Base-by-base conservation (phyloP, 441 rosid species). In the Hura crepitans region DNA sequence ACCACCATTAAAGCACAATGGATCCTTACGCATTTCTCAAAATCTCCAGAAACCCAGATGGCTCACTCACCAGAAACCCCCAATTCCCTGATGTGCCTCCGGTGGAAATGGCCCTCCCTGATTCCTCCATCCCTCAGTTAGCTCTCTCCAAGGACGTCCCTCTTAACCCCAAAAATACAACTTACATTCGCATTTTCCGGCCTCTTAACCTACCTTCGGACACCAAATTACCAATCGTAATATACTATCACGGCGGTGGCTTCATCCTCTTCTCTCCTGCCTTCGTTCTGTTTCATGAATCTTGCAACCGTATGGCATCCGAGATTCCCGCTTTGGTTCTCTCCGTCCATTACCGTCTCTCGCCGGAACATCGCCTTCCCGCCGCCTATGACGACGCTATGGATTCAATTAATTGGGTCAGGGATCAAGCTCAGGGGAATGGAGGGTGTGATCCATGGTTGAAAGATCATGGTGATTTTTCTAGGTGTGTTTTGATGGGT, bases 361-460 rank as follows among this genome's bases (percentile, higher is more conserved):
- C 87, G 17, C 97, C 96, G 4, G 97, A 92, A 46, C 85, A 90
- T 79, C 89, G 92, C 73, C 98, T 92, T 67, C 98, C 97, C 0
- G 92, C 91, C 2, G 96, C 97, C 18, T 93, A 87, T 80, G 90
- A 87, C 0, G 98, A 91, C 62, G 92, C 88, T 22, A 59, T 84
- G 49, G 91, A 88, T 8, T 77, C 97, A 1, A 75, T 93, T 72
- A 46, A 25, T 65, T 93, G 98, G 98, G 80, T 87, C 69, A 82
- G 83, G 6, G 74, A 81, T 27, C 92, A 85, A 75, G 92, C 85
- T 6, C 25, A 68, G 15, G 80, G 18, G 6, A 60, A 30, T 65
- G 53, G 39, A 68, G 80, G 63, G 7, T 74, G 80, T 13, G 93
- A 89, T 58, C 70, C 85, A 1, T 88, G 97, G 94, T n/a, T 92